Percentiles rank a stretch among this genome's conserved stretches.
phyloP scores from a whole-genome alignment of 106 monocot species.

The Agapanthus africanus region DNA sequence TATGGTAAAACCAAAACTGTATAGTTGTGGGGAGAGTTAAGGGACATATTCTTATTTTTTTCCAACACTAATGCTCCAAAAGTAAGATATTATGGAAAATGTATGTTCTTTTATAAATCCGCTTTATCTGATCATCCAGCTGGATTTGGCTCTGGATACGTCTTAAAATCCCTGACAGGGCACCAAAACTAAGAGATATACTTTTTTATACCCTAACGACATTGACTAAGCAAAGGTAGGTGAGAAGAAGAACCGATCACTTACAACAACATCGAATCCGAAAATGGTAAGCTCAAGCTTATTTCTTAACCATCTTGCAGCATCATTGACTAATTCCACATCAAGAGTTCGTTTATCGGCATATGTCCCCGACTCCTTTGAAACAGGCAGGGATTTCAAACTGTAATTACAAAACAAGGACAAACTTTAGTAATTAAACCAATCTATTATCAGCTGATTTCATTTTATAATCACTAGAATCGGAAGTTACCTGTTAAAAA shows the following conservation, averaged over 20 bases:
- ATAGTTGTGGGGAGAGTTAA: too few relatives aligned
- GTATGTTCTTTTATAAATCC: too few relatives aligned
- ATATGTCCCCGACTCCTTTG: conserved; percentile 11
- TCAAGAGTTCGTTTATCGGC: conserved; percentile 32
- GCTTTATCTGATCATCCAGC: too few relatives aligned
- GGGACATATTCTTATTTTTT: too few relatives aligned
- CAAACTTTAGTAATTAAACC: not conserved
- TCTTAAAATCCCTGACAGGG: too few relatives aligned
- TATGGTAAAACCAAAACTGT: too few relatives aligned
- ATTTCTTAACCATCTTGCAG: conserved; percentile 61
- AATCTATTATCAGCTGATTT: not conserved
- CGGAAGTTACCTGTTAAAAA: conserved; percentile 69
- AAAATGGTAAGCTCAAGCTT: conserved; percentile 77
- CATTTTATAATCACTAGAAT: not conserved
- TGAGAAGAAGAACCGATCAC: conserved; percentile 14
- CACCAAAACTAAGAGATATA: too few relatives aligned
- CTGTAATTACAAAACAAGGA: conserved; percentile 19
- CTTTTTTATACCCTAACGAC: too few relatives aligned
- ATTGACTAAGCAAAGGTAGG: not conserved
- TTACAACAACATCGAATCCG: conserved; percentile 99
- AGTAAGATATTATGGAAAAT: too few relatives aligned
- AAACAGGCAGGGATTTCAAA: conserved; percentile 81
- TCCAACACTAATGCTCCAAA: too few relatives aligned
- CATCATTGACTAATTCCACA: conserved; percentile 41
- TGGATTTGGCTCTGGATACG: too few relatives aligned